Conservation (phyloP, 1,284 basidiomycete genomes). For the Leucocoprinus gongylophorus region DNA sequence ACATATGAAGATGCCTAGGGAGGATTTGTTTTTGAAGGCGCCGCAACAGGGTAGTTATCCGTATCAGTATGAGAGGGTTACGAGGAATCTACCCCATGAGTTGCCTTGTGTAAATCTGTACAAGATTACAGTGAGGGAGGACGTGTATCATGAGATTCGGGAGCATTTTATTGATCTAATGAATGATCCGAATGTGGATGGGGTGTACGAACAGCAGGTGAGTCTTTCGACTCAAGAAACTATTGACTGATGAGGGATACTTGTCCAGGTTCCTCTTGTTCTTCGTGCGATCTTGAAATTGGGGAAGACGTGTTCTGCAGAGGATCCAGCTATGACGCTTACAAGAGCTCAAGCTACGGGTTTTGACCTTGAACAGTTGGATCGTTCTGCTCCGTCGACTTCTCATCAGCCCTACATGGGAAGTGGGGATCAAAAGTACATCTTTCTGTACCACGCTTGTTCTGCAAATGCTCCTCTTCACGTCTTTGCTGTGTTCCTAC, state of each 20-base stretch:
- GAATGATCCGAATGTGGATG: constrained; percentile 94
- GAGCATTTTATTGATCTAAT: constrained; percentile 89
- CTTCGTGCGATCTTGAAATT: constrained; percentile 81
- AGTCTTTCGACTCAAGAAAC: constrained; percentile 13
- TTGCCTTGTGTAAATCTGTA: constrained; percentile 76
- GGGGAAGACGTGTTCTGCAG: constrained; percentile 76
- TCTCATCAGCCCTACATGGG: constrained; percentile 73
- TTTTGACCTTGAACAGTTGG: constrained; percentile 82
- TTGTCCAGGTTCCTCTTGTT: constrained; percentile 69
- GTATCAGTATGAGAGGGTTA: constrained; percentile 72
- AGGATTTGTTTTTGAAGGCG: constrained; percentile 58
- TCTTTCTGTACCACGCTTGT: constrained; percentile 89
- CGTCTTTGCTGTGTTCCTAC: constrained; percentile 86
- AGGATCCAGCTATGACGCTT: constrained; percentile 65
- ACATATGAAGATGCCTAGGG: constrained; percentile 69
- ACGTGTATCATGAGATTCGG: constrained; percentile 77
- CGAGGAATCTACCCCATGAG: constrained; percentile 77
- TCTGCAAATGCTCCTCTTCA: constrained; percentile 73
- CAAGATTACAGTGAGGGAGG: constrained; percentile 80
- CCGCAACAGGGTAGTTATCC: constrained; percentile 20
- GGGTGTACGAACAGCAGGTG: constrained; percentile 91
- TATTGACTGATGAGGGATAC: not conserved
- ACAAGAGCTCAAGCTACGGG: constrained; percentile 81
- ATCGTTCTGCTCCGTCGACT: constrained; percentile 51
- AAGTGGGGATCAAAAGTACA: constrained; percentile 71